Conservation (phyloP, 2,329 filamentous ascomycete genomes). For the Ambrosiella beaveri region DNA sequence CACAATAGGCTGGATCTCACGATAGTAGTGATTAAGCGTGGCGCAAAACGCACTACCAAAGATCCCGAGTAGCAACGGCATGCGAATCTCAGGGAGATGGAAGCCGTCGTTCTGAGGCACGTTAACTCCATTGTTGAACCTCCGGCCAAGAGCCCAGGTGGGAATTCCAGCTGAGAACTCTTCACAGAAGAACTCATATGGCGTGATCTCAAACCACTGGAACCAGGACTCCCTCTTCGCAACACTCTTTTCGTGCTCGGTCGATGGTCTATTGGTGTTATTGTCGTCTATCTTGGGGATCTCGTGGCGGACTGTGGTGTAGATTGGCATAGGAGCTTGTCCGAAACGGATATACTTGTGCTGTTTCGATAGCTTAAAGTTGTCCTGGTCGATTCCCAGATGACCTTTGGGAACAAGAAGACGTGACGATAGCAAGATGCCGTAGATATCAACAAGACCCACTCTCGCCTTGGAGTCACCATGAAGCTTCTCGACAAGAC, state of each 20-base stretch:
- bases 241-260: constrained; percentile 33
- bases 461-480: constrained; percentile 64
- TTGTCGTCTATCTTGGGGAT: constrained; percentile 43
- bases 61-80: constrained; percentile 78
- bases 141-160: constrained; percentile 78
- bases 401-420: constrained; percentile 73
- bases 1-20: constrained; percentile 72
- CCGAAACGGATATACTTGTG: constrained; percentile 58
- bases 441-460: constrained; percentile 86
- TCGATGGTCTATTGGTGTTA: constrained; percentile 13
- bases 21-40: constrained; percentile 89
- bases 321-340: constrained; percentile 76
- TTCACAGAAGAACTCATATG: constrained; percentile 90
- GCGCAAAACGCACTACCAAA: constrained; percentile 96
- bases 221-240: constrained; percentile 64
- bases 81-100: constrained; percentile 65
- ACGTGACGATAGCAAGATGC: constrained; percentile 65
- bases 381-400: constrained; percentile 40
- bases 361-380: constrained; percentile 87
- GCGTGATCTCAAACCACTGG: constrained; percentile 93
- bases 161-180: constrained; percentile 84
- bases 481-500: constrained; percentile 79
- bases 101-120: constrained; percentile 44
- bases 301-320: constrained; percentile 88
- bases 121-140: constrained; percentile 56